phyloP scores from a whole-genome alignment of 345 rosid species.

The Triadica sebifera region DNA sequence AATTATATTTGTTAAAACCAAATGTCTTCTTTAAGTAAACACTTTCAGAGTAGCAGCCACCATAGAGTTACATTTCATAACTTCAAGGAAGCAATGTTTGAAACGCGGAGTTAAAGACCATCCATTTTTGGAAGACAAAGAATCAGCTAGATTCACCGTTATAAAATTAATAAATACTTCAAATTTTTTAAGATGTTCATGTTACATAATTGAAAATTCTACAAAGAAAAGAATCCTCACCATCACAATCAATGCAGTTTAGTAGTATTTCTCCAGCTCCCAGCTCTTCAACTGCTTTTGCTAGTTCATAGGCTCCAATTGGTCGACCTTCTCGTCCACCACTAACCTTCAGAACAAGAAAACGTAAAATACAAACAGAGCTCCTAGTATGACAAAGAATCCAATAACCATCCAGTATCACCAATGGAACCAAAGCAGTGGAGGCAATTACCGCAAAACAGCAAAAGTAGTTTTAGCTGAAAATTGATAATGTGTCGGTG shows the following conservation, averaged over 20 bases:
- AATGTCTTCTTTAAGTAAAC: background rate
- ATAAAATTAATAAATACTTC: background rate
- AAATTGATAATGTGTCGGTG: too few species aligned
- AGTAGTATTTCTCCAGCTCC: conserved; percentile 97
- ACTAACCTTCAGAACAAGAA: conserved; percentile 48
- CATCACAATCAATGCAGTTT: conserved; percentile 97
- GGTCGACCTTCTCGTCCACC: conserved; percentile 99
- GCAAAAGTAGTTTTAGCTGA: background rate
- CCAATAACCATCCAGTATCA: background rate
- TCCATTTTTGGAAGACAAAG: background rate
- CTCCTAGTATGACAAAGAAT: background rate
- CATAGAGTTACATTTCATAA: background rate
- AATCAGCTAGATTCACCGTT: background rate
- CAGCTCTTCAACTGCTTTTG: conserved; percentile 86
- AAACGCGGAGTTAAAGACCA: background rate
- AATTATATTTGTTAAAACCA: background rate
- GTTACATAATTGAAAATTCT: background rate
- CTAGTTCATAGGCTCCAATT: conserved; percentile 97
- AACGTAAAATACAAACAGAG: background rate
- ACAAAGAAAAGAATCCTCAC: conserved; percentile 33
- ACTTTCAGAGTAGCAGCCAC: background rate
- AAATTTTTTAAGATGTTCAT: background rate
- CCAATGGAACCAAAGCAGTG: background rate
- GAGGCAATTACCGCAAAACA: background rate
- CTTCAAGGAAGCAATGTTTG: background rate